Evolutionary conservation across 78 protist species (phyloP), one percentile per base, ranked within the genome.

Genomic region (Guillardia theta): DNA sequence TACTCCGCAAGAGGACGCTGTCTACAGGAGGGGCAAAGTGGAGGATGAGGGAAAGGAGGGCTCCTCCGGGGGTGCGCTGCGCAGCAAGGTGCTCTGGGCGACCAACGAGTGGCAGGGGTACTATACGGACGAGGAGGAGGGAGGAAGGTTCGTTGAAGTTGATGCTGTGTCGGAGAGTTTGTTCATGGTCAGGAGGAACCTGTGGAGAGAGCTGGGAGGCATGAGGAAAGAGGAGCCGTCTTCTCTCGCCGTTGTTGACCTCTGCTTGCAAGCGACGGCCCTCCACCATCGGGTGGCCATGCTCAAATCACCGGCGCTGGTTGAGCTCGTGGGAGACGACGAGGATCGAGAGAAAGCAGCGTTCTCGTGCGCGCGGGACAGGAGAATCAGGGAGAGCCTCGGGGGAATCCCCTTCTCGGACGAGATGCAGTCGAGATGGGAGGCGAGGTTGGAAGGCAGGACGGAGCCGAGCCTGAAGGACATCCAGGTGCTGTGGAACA

Each of bases 401-500:
- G n/a, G n/a, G n/a, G n/a, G n/a, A n/a, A n/a, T n/a, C n/a, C n/a
- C n/a, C n/a, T n/a, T n/a, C n/a, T n/a, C n/a, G n/a, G n/a, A n/a
- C n/a, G n/a, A n/a, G n/a, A n/a, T n/a, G n/a, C n/a, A n/a, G n/a
- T n/a, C n/a, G n/a, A n/a, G n/a, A n/a, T n/a, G n/a, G n/a, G n/a
- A n/a, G n/a, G n/a, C n/a, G n/a, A n/a, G n/a, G n/a, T n/a, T n/a
- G n/a, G n/a, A n/a, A n/a, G n/a, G n/a, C n/a, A n/a, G n/a, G n/a
- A n/a, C n/a, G n/a, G n/a, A n/a, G n/a, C n/a, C n/a, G n/a, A n/a
- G n/a, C n/a, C 50, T 93, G 39, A 6, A 41, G 50, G 48, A 54
- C 88, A 58, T n/a, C n/a, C n/a, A 83, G 33, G 39, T 93, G 77
- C 22, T 0, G 5, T 77, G 92, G 92, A 48, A 78, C 64, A 78